Base-by-base conservation (phyloP, 257 asterid species). In the Schizonepeta tenuifolia region DNA sequence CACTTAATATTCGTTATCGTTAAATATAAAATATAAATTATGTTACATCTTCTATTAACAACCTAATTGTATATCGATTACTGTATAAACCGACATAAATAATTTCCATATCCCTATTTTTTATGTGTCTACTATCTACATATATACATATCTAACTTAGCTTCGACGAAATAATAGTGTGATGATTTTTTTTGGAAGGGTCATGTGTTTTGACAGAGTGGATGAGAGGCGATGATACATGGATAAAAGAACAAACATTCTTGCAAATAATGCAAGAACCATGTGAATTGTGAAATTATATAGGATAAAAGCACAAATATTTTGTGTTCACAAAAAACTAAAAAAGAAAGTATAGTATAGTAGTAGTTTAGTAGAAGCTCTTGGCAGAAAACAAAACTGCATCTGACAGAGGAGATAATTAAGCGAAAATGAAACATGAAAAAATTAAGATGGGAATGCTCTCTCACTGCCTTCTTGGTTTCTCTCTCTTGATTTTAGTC, bases 141-240 rank as follows among this genome's bases (percentile, higher is more conserved):
- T 36, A 36, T 36, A 36, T 6, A 7, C 2, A 35, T 35, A 35
- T 38, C 8, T 38, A 38, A 38, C 43, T 38, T 38, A 7, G 43
- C 43, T 38, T 38, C 43, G 12, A 38, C 43, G 20, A 7, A n/a
- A 17, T 50, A 17, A 50, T 9, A 20, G 24, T 51, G 57, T 18
- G 7, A 5, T 4, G 13, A 28, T 28, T 58, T 15, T 2, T 55
- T 56, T 17, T 26, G 9, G 1, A 61, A 17, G n/a, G 26, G 13
- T 44, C 70, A 65, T 67, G 72, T 49, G 72, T 67, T 49, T 28
- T 67, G 58, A 67, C 72, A 67, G 72, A 67, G 71, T 66, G 72
- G 60, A 44, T 41, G 14, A 47, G 60, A 5, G 10, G 46, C 4
- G 28, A 65, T 28, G 70, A 28, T 65, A 7, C 41, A 7, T 64